A percentile compares a stretch with the other conserved stretches of the same genome.
These are phyloP conservation scores for Sporisorium graminicola DNA, from an alignment of 1,284 basidiomycete species.

Conservation along the genomic window DNA sequence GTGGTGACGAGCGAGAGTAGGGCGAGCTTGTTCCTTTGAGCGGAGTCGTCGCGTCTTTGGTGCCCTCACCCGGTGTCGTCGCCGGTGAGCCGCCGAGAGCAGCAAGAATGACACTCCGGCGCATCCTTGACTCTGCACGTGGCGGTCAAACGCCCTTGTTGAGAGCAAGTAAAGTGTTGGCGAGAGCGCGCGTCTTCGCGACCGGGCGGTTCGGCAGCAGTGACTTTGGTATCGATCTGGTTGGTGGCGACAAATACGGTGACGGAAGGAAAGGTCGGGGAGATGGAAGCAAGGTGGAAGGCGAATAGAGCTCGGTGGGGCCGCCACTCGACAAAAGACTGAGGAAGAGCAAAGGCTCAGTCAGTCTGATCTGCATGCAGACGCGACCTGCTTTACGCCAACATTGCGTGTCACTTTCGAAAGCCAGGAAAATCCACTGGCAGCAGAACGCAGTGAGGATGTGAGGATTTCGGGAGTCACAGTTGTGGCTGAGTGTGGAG, in stretches of 20 bases:
- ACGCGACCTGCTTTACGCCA: neutral
- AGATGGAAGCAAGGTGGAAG: neutral
- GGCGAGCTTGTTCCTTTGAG: slow-evolving; percentile 27
- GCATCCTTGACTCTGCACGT: slow-evolving; percentile 23
- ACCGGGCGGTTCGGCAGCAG: neutral
- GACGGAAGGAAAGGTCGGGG: neutral
- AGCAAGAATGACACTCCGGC: slow-evolving; percentile 44
- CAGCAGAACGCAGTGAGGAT: slow-evolving; percentile 23
- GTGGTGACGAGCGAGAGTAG: slow-evolving; percentile 24
- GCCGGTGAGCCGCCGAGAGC: slow-evolving; percentile 40
- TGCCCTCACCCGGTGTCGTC: slow-evolving; percentile 13
- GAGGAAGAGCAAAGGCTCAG: neutral
- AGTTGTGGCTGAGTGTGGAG: slow-evolving; percentile 18
- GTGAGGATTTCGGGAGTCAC: neutral
- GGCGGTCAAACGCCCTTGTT: slow-evolving; percentile 3
- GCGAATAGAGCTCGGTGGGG: neutral
- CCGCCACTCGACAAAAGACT: neutral
- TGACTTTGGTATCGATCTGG: neutral
- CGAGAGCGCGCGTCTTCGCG: neutral
- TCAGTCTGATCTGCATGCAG: neutral
- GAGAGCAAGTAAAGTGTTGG: neutral
- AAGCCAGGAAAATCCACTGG: neutral
- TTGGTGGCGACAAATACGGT: neutral
- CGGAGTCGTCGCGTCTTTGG: slow-evolving; percentile 14
- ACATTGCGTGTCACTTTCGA: slow-evolving; percentile 5